A percentile compares a stretch with the other conserved stretches of the same genome.
Evolutionary conservation across 2,329 filamentous ascomycete genomes (phyloP).

Genomic region (Aspergillus novofumigatus): DNA sequence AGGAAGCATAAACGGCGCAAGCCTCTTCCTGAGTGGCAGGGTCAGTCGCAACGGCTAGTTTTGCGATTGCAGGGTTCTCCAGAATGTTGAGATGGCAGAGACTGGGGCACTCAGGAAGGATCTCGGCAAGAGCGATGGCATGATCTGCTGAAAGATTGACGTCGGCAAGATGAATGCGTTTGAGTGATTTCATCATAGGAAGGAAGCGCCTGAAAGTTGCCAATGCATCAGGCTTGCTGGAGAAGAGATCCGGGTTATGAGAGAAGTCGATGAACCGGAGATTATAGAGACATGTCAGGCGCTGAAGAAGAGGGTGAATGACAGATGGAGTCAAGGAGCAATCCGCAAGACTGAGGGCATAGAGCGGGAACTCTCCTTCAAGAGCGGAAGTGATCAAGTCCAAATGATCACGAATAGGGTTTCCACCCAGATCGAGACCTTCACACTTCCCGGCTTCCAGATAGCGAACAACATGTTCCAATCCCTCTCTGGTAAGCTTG

Average conservation of each 20-base stretch:
- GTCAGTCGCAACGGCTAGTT: conserved; percentile 71
- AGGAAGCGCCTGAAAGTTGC: conserved; percentile 75
- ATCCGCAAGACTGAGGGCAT: conserved; percentile 79
- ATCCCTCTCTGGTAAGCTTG: conserved; percentile 65
- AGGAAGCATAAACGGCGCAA: conserved; percentile 85
- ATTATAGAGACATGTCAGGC: conserved; percentile 63
- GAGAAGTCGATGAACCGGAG: conserved; percentile 90
- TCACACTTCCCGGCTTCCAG: conserved; percentile 73
- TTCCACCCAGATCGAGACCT: conserved; percentile 84
- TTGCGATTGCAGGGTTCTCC: conserved; percentile 62
- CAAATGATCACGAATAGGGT: conserved; percentile 60
- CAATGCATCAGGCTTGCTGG: conserved; percentile 67
- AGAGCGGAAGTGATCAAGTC: conserved; percentile 35
- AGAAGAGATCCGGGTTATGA: conserved; percentile 79
- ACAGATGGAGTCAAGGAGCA: conserved; percentile 73
- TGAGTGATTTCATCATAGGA: conserved; percentile 71
- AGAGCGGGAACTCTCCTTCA: conserved; percentile 55
- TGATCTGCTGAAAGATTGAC: conserved; percentile 82
- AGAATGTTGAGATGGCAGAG: conserved; percentile 84
- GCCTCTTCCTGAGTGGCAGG: conserved; percentile 86
- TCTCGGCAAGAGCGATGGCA: conserved; percentile 83
- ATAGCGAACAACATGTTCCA: conserved; percentile 73
- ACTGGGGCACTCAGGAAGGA: conserved; percentile 75
- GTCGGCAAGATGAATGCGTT: conserved; percentile 80
- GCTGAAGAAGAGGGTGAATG: conserved; percentile 70